Evolutionary conservation across 129 eudicot genomes (phyloP).

Genomic region (Calendula officinalis): DNA sequence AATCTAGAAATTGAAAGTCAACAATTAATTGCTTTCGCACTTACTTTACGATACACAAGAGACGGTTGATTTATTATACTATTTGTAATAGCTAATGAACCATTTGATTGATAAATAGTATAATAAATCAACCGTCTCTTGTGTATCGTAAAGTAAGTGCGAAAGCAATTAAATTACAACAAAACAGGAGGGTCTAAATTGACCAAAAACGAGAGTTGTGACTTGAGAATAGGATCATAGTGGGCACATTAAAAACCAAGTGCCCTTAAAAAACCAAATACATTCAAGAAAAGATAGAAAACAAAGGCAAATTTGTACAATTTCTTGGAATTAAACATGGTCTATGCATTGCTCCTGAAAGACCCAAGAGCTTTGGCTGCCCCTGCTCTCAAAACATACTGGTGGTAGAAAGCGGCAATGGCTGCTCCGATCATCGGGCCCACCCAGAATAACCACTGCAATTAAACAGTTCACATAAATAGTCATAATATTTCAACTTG

Average conservation of each 20-base stretch:
- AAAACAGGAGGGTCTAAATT: no score
- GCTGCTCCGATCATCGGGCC: slow-evolving; percentile 38
- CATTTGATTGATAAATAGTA: no score
- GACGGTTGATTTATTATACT: no score
- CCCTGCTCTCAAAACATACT: slow-evolving; percentile 22
- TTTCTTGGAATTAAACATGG: neutral
- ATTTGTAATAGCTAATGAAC: no score
- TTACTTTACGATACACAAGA: no score
- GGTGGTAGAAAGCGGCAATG: slow-evolving; percentile 36
- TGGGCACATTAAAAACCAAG: no score
- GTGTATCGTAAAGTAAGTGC: no score
- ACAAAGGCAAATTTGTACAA: slow-evolving; percentile 8
- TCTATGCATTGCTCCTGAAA: slow-evolving; percentile 32
- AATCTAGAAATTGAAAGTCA: neutral
- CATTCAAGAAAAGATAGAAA: neutral
- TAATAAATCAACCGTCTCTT: no score
- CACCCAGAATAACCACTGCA: slow-evolving; percentile 37
- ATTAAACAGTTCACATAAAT: neutral
- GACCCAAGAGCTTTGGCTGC: slow-evolving; percentile 27
- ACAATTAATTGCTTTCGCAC: neutral
- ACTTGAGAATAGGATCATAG: no score
- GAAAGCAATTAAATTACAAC: no score
- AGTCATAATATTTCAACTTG: neutral
- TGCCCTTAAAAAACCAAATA: no score
- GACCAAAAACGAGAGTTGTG: no score